Conservation (phyloP, 352 stramenopile genomes). For the Globisporangium sylvaticum region DNA sequence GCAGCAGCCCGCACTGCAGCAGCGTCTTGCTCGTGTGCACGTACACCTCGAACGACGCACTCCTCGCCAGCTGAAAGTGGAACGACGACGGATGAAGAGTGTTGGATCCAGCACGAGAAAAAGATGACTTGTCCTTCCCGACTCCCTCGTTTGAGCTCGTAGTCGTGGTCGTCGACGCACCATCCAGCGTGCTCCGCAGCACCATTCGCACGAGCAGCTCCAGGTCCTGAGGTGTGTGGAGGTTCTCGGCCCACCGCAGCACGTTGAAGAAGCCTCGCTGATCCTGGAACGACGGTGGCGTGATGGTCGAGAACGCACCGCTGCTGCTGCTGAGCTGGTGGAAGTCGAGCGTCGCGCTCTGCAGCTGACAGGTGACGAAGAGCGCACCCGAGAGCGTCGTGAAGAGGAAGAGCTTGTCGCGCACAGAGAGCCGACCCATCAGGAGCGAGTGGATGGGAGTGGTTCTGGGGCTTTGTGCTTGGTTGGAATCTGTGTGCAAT, state of each 20-base stretch:
- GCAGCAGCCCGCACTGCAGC: conserved; percentile 42
- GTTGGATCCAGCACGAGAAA: neutral
- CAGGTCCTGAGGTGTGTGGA: conserved; percentile 37
- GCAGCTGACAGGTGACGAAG: conserved; percentile 28
- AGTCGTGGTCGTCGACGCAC: neutral
- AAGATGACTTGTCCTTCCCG: neutral
- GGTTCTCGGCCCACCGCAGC: conserved; percentile 52
- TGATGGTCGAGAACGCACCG: conserved; percentile 16
- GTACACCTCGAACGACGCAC: conserved; percentile 28
- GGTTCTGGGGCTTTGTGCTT: too few species aligned
- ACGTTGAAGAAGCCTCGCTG: conserved; percentile 46
- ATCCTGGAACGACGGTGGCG: conserved; percentile 23
- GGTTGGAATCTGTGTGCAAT: too few species aligned
- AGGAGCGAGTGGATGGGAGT: too few species aligned
- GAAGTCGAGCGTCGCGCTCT: conserved; percentile 33
- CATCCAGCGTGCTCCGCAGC: neutral
- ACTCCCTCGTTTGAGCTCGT: neutral
- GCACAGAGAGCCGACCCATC: conserved; percentile 9
- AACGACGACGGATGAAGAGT: neutral
- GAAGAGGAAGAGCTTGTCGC: conserved; percentile 15
- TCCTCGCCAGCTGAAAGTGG: conserved; percentile 13
- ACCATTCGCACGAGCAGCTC: conserved; percentile 21
- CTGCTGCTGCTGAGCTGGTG: conserved; percentile 19
- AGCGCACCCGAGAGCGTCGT: conserved; percentile 10
- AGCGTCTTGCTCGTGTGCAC: conserved; percentile 34